Conservation (phyloP, 805 yeast genomes). For the Danielozyma ontarioensis region DNA sequence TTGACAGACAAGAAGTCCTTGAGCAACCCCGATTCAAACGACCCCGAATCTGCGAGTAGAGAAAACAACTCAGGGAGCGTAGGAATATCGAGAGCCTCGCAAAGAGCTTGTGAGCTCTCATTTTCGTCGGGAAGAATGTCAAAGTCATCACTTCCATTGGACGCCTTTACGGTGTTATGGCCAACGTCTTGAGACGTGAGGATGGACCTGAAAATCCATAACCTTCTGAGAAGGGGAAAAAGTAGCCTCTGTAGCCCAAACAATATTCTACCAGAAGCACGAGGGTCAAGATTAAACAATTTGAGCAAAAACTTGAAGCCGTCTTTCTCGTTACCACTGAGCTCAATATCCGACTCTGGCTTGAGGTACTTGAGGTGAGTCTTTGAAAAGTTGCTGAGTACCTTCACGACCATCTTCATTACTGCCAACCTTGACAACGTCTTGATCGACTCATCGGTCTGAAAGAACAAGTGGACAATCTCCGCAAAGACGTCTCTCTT, state of each 20-base stretch:
- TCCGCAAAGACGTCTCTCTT: slow-evolving; percentile 26
- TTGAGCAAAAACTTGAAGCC: not conserved
- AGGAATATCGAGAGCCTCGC: slow-evolving; percentile 20
- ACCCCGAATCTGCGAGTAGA: slow-evolving; percentile 1
- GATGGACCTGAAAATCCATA: slow-evolving; percentile 27
- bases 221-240: slow-evolving; percentile 31
- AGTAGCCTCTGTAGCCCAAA: slow-evolving; percentile 16
- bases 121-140: slow-evolving; percentile 12
- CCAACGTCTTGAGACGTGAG: slow-evolving; percentile 24
- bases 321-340: not conserved
- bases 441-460: slow-evolving; percentile 40
- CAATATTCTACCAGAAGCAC: slow-evolving; percentile 12
- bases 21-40: slow-evolving; percentile 20
- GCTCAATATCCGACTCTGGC: not conserved
- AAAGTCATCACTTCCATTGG: slow-evolving; percentile 10
- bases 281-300: slow-evolving; percentile 4
- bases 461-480: slow-evolving; percentile 34
- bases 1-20: slow-evolving; percentile 8
- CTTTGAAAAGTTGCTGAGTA: too few relatives aligned
- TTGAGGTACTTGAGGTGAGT: too few relatives aligned
- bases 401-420: slow-evolving; percentile 13
- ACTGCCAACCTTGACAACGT: slow-evolving; percentile 29
- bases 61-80: slow-evolving; percentile 14
- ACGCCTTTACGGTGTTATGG: slow-evolving; percentile 13
- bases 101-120: slow-evolving; percentile 17